Evolutionary conservation across 495 filamentous ascomycete genomes (phyloP), one percentile per base, ranked within the genome.

Genomic region (Evernia prunastri): DNA sequence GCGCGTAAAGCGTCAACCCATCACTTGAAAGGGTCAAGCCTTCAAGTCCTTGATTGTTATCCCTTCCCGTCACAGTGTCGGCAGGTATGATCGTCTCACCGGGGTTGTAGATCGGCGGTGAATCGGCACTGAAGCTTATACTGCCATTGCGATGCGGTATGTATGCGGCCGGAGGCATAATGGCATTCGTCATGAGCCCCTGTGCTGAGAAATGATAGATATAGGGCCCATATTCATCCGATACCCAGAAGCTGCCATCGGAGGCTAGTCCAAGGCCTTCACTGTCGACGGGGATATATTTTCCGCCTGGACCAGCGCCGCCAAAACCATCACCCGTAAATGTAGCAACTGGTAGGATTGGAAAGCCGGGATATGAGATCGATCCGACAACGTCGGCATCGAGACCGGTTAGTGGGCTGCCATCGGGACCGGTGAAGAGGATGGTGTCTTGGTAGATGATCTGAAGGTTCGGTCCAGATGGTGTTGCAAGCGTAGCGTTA

Each of bases 41-140:
- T 72, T 94, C 89, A 65, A 92, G 84, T 27, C 88, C 87, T 67
- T 91, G 87, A 73, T 92, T 92, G 71, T 92, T 90, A 64, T 81
- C 76, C 36, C 89, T 81, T 9, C 90, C 89, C 8, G 81, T 81
- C 9, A 78, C 75, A 1, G 88, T 84, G 65, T 90, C 78, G 8
- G 73, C 75, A 2, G 86, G 86, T 12, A 66, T 62, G 67, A 84
- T 70, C 31, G 70, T 56, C 25, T 73, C 65, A 60, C 75, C 62
- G 0, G 72, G 75, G 66, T 85, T 71, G 69, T 87, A 90, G 64
- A 83, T 74, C 11, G 89, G 88, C 6, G 89, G 80, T 9, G 81
- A 84, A 67, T 81, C 75, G 54, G 86, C 80, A 66, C 73, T 78
- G 75, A 87, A 87, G 75, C 78, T 81, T 67, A 76, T 51, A n/a